Conservation (phyloP, 2,329 filamentous ascomycete genomes). For the Plenodomus lindquistii region DNA sequence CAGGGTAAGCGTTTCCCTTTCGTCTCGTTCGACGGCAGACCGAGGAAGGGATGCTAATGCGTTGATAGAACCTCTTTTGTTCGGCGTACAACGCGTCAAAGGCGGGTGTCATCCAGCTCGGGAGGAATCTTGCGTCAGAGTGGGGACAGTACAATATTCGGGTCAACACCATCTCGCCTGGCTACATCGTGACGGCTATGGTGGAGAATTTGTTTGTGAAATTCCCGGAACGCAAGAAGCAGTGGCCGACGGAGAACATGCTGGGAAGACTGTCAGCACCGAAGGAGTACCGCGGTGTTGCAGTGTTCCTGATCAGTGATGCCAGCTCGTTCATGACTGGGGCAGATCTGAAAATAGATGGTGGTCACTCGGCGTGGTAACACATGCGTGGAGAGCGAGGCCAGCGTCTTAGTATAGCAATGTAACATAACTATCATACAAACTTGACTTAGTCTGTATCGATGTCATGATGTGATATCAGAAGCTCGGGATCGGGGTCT, state of each 20-base stretch:
- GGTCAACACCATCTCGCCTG: constrained; percentile 79
- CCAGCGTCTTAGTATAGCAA: background rate
- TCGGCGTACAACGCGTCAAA: constrained; percentile 77
- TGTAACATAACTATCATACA: background rate
- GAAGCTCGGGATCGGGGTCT: constrained; percentile 54
- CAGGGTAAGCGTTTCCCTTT: constrained; percentile 58
- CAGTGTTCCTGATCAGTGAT: constrained; percentile 46
- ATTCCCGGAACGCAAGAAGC: constrained; percentile 66
- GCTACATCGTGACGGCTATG: constrained; percentile 83
- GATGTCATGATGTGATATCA: constrained; percentile 53
- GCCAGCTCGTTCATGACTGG: constrained; percentile 49
- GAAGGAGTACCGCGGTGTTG: constrained; percentile 44
- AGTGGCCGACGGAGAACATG: constrained; percentile 88
- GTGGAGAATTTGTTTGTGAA: constrained; percentile 76
- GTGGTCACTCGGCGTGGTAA: constrained; percentile 46
- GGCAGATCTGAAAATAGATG: constrained; percentile 45
- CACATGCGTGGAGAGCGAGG: background rate
- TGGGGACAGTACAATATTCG: constrained; percentile 75
- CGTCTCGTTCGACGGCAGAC: no score
- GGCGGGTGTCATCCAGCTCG: constrained; percentile 73
- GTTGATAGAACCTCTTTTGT: constrained; percentile 63
- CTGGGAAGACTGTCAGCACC: constrained; percentile 54
- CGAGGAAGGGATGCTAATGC: constrained; percentile 13
- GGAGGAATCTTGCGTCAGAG: constrained; percentile 70
- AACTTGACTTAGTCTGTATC: constrained; percentile 35